phyloP scores from a whole-genome alignment of 2,329 filamentous ascomycete genomes.

The Paramyrothecium sp. region DNA sequence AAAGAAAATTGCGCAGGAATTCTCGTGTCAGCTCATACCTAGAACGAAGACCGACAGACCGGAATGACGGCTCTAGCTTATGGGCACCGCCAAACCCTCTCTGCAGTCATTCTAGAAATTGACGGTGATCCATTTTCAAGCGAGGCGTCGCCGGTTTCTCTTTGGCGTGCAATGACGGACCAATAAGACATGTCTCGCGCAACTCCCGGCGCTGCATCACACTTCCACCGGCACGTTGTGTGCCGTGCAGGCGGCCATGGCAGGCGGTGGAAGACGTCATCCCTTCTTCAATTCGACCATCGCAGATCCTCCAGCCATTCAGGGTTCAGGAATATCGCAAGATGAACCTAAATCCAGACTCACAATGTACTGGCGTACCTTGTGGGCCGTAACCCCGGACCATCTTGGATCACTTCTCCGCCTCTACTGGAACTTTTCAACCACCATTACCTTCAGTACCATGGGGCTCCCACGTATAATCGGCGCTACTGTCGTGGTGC shows the following conservation, averaged over 20 bases:
- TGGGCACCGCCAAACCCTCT: not conserved
- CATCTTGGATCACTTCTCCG: too few relatives aligned
- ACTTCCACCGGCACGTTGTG: not conserved
- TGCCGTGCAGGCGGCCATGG: not conserved
- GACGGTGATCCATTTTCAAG: not conserved
- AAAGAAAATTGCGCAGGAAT: too few relatives aligned
- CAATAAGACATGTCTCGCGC: not conserved
- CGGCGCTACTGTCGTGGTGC: too few relatives aligned
- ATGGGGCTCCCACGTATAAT: too few relatives aligned
- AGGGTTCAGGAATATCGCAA: not conserved
- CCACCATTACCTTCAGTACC: too few relatives aligned
- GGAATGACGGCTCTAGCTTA: too few relatives aligned
- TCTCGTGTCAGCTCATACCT: too few relatives aligned
- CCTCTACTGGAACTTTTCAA: too few relatives aligned
- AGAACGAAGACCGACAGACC: too few relatives aligned
- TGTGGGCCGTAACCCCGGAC: not conserved
- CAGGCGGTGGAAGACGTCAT: not conserved
- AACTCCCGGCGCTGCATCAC: not conserved
- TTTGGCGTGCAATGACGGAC: not conserved
- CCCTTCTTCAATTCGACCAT: not conserved
- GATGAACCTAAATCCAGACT: not conserved
- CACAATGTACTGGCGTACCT: not conserved
- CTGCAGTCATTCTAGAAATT: not conserved
- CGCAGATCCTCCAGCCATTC: not conserved
- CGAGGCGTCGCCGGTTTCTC: not conserved